Percentiles rank a stretch among this genome's conserved stretches.
Evolutionary conservation across 306 rosid genomes (phyloP).

Genomic region (Malus orientalis): DNA sequence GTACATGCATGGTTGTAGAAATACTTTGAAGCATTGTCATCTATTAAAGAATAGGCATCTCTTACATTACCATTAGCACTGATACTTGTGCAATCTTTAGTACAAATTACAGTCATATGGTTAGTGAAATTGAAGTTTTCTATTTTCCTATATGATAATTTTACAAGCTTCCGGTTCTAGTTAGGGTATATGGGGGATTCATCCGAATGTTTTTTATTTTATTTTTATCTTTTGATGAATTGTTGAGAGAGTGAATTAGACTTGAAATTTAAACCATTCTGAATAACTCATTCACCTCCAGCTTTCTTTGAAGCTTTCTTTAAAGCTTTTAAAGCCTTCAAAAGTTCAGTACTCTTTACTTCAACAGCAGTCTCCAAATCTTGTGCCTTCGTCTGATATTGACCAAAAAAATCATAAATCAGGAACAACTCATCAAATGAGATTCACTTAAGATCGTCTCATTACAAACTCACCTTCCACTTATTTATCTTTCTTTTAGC

Average conservation of each 20-base stretch:
- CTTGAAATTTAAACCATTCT: constrained; percentile 17
- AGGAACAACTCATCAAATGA: constrained; percentile 9
- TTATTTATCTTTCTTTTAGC: constrained; percentile 49
- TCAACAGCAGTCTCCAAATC: constrained; percentile 65
- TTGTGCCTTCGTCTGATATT: constrained; percentile 48
- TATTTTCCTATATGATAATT: not conserved
- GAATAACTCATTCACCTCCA: constrained; percentile 17
- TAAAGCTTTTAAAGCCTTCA: constrained; percentile 53
- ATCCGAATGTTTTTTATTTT: constrained; percentile 13
- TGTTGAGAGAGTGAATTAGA: constrained; percentile 25
- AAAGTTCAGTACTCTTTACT: constrained; percentile 49
- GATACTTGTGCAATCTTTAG: constrained; percentile 18
- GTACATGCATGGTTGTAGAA: constrained; percentile 2
- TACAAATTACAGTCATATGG: constrained; percentile 14
- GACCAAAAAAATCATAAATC: constrained; percentile 14
- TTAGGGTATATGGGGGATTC: constrained; percentile 21
- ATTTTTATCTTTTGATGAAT: constrained; percentile 22
- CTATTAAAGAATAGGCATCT: constrained; percentile 21
- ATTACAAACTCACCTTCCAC: constrained; percentile 46
- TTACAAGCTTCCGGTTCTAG: constrained; percentile 11
- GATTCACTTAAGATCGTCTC: constrained; percentile 5
- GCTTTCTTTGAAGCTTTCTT: constrained; percentile 39
- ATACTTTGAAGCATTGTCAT: constrained; percentile 30
- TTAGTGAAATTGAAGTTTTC: constrained; percentile 11
- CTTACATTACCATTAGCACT: constrained; percentile 11